Evolutionary conservation across 2,329 filamentous ascomycete genomes (phyloP), one percentile per base, ranked within the genome.

Genomic region (Epicoccum sorghinum): DNA sequence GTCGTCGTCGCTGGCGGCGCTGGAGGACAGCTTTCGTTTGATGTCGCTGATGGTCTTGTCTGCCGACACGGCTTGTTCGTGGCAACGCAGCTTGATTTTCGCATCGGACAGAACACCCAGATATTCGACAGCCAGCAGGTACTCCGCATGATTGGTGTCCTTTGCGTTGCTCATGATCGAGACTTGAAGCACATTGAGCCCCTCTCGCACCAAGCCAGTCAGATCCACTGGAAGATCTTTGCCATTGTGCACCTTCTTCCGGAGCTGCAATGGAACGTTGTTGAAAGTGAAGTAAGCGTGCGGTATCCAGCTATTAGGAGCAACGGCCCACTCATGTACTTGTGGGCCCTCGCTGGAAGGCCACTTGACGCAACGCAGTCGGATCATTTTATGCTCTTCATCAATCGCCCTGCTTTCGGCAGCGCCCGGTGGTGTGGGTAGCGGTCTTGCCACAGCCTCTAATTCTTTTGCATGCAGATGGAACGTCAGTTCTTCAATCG

Each of bases 181-280:
- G 6, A 93, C 70, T 4, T 80, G 76, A 3, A 96, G 68, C 0
- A 65, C 70, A 65, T 96, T 96, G 5, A 70, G 67, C 0, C 90
- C 91, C 13, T 75, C 61, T 7, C 66, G 69, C 4, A 96, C 61
- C 18, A 83, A 71, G 0, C 70, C 57, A 2, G 91, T 92, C 23
- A 96, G 77, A 61, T 96, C 91, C 5, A 90, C 78, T 0, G 93
- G 87, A 7, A 91, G 73, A 63, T 96, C 90, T 62, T 87, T 90
- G 9, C 87, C 87, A 66, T 93, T 83, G 57, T 95, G 87, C 1
- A 84, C 72, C 64, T 90, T 91, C 25, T 89, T 83, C 36, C 88
- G 83, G 13, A 91, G 70, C 9, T 85, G 77, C 1, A 83, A 66
- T 14, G 60, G 41, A 0, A 75, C 67, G 0, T 73, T 78, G 62